These are phyloP conservation scores for Colletotrichum spinosum DNA, from an alignment of 2,329 filamentous ascomycete species.

Conservation along the genomic window DNA sequence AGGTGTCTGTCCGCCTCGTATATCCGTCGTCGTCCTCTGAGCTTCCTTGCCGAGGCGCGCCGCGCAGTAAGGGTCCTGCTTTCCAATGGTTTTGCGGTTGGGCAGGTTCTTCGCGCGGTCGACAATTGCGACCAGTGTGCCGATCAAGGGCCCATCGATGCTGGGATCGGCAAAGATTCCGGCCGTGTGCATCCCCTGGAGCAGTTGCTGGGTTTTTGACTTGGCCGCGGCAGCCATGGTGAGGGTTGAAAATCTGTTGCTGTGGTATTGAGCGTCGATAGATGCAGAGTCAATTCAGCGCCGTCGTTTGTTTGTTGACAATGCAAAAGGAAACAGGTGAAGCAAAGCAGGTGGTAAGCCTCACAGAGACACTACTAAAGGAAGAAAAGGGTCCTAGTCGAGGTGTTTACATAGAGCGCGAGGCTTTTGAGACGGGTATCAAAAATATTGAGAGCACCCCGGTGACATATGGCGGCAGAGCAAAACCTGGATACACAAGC, in stretches of 20 bases:
- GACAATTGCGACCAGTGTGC: conserved; percentile 90
- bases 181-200: conserved; percentile 81
- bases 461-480: conserved; percentile 1
- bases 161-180: conserved; percentile 96
- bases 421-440: conserved; percentile 1
- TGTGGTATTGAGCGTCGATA: background rate
- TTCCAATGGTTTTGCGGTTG: conserved; percentile 96
- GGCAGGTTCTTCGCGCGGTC: conserved; percentile 97
- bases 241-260: conserved; percentile 17
- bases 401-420: background rate
- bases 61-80: conserved; percentile 98
- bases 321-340: background rate
- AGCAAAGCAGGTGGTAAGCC: conserved; percentile 9
- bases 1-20: conserved; percentile 93
- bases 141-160: conserved; percentile 91
- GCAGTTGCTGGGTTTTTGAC: conserved; percentile 61
- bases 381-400: background rate
- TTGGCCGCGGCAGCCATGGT: conserved; percentile 61
- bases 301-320: background rate
- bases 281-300: conserved; percentile 19
- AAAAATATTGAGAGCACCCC: background rate
- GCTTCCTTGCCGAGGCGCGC: conserved; percentile 95
- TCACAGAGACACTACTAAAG: background rate
- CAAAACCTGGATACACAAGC: conserved; percentile 4
- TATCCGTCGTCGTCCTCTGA: conserved; percentile 95